These are phyloP conservation scores for Claviceps paspali DNA, from an alignment of 2,329 filamentous ascomycete genomes.

Conservation along the genomic window DNA sequence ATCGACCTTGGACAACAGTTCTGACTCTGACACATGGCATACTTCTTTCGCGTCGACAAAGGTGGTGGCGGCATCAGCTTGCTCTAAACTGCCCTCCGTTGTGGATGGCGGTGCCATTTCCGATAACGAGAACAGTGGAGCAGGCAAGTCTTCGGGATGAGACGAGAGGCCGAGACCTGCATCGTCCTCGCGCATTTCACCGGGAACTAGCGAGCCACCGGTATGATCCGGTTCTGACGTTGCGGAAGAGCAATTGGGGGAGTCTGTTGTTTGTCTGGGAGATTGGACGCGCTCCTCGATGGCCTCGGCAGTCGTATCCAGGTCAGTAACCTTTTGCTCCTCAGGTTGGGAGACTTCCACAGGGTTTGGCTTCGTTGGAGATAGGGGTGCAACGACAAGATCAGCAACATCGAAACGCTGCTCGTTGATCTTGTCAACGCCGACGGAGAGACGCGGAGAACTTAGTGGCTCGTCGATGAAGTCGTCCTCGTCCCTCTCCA, in stretches of 20 bases:
- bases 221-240: conserved; percentile 8
- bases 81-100: background rate
- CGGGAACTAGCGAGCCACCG: conserved; percentile 4
- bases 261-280: background rate
- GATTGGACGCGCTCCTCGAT: conserved; percentile 1
- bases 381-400: conserved; percentile 41
- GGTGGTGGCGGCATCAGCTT: background rate
- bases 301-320: conserved; percentile 1
- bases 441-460: conserved; percentile 48
- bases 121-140: conserved; percentile 35
- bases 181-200: conserved; percentile 6
- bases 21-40: background rate
- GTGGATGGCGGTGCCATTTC: background rate
- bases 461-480: conserved; percentile 67
- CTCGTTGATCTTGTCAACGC: conserved; percentile 39
- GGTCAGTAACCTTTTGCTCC: background rate
- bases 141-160: conserved; percentile 52
- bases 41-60: conserved; percentile 4
- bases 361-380: conserved; percentile 28
- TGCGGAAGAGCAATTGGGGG: background rate
- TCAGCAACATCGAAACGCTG: conserved; percentile 39
- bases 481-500: conserved; percentile 48
- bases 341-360: background rate
- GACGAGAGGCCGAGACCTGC: conserved; percentile 25
- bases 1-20: background rate